Evolutionary conservation across 192 early-diverging fungal species (phyloP), one percentile per base, ranked within the genome.

Genomic region (Coemansia sp.): DNA sequence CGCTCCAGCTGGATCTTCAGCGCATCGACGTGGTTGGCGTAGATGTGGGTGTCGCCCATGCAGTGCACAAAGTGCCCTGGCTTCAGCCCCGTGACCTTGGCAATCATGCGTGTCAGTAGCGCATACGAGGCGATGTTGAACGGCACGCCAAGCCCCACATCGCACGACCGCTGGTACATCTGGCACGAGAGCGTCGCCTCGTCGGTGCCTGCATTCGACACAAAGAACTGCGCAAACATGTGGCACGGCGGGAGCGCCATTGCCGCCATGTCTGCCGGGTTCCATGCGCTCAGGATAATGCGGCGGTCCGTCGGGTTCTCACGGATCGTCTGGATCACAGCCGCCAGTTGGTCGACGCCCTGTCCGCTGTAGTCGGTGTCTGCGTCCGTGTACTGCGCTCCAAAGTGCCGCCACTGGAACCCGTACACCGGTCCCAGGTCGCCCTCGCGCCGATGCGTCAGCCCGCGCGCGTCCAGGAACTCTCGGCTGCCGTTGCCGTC

Each of bases 171-270:
- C 76, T 99, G 97, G 82, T 99, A 99, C 50, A 99, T 84, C 57
- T 93, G 90, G 76, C 96, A 98, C 3, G 93, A 95, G 11, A 99
- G 82, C 20, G 71, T 69, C 3, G 86, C 83, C 13, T 81, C 75
- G 0, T 77, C 69, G 25, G 83, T 69, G 10, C 81, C 78, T 0
- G 88, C 87, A 4, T 83, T 85, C 1, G 95, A 93, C 0, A 99
- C 95, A 70, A 92, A 96, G 68, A 99, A 99, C 81, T 99, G 97
- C 71, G 90, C 91, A 65, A 99, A 91, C 83, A 95, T 88, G 67
- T 99, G 97, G 83, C 97, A 99, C 6, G 97, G 97, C 29, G 97
- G 97, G 20, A 99, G 79, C 7, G 97, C 97, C 94, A 99, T 98
- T 17, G 85, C 79, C 5, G 69, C 67, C 40, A 98, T 69, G 69